Base-by-base conservation (phyloP, 2,329 filamentous ascomycete genomes). In the Phyllosticta paracitricarpa region DNA sequence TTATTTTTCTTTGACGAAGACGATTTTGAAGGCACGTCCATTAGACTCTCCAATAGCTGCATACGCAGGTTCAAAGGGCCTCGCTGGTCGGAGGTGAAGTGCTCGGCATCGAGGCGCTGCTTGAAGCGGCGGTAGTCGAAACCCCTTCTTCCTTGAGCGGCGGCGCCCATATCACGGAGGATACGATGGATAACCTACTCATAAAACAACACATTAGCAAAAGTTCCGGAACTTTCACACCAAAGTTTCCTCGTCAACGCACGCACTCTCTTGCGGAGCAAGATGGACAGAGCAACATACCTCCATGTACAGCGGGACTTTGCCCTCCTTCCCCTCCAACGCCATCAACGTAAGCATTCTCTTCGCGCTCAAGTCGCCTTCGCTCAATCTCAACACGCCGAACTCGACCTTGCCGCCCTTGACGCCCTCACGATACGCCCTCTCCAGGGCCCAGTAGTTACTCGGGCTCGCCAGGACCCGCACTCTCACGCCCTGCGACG, bases 21-120 rank as follows among this genome's bases (percentile, higher is more conserved):
- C 17, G 17, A 30, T 14, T 2, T 1, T n/a, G 40, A n/a, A 28
- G 28, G 28, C 2, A 25, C 5, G 17, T 54, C 6, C 70, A 89
- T 79, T 70, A 89, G 89, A 14, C 81, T 84, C 66, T 89, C 83
- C 0, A 90, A 75, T 0, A 85, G 78, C 6, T 83, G 78, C 1
- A 90, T 74, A 0, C 87, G 80, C 69, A 85, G 80, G 0, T 78
- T 72, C 1, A 93, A 73, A 0, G 85, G 83, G 0, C 68, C 75
- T 0, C 71, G 68, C 67, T 91, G 87, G 1, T 69, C 73, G 0
- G 70, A 66, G 0, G 76, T 74, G 22, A 89, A 74, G 0, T 71
- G 66, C 25, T 78, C 72, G 0, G 59, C 26, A 0, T 70, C 63
- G 0, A 82, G 66, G 2, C 72, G 64, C 0, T 51, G 51, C 55